Base-by-base conservation (phyloP, 768 basidiomycete species). In the Hericium alpestre region DNA sequence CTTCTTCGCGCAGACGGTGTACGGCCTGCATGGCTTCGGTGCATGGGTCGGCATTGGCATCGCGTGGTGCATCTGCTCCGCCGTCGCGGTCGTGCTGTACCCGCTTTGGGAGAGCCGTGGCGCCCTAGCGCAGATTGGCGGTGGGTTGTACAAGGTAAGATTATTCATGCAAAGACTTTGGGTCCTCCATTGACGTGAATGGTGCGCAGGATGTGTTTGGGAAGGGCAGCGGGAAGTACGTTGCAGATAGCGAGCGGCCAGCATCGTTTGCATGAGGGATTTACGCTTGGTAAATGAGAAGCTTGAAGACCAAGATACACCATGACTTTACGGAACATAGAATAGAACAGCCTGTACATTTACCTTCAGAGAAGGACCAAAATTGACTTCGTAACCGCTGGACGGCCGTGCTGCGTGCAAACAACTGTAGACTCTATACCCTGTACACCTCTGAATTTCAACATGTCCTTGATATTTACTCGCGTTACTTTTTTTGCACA, bases 21-120 rank as follows among this genome's bases (percentile, higher is more conserved):
- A 82, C 59, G 76, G 79, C 22, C 74, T 79, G 41, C 62, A 70
- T 10, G 88, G 87, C 5, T 75, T 91, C 57, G 79, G 82, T 0
- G 86, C 79, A 0, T 96, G 92, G 92, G 86, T 95, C 8, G 71
- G 80, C 46, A 73, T 94, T 56, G 86, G 88, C 2, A 84, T 96
- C 58, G 72, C 85, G 38, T 96, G 93, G 93, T 75, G 85, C 20
- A 93, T 94, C 70, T 73, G 77, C 53, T 92, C 90, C 1, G 74
- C 83, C 3, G 76, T 86, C 58, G 73, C 81, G 7, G 89, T 92
- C 46, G 90, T 94, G 18, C 22, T 95, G 13, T 92, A 91, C 64
- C 93, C 93, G 18, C 72, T 95, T 4, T 95, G 78, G 72, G 93
- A 97, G 74, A 90, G 87, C 54, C 74, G 90, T 43, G 72, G 60